phyloP scores from a whole-genome alignment of 1,139 yeast genomes.

The Magnusiomyces ingens region DNA sequence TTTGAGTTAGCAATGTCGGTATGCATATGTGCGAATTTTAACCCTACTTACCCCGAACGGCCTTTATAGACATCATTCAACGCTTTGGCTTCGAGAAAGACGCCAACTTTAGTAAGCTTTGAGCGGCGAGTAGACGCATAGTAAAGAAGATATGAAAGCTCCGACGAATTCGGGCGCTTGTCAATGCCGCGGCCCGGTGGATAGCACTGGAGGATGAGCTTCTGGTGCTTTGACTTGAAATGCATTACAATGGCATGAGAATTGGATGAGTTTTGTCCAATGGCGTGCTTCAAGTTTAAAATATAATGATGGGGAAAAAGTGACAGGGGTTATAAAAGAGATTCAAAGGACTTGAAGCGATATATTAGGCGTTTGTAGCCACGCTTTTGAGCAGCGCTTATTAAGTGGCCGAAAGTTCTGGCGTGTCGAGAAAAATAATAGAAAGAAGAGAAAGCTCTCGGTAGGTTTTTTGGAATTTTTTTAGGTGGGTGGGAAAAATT shows the following conservation, averaged over 20 bases:
- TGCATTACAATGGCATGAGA: slow-evolving; percentile 5
- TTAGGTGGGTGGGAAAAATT: too few relatives aligned
- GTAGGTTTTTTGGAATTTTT: too few relatives aligned
- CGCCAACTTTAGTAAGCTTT: slow-evolving; percentile 79
- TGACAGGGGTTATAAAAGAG: too few relatives aligned
- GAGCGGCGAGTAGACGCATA: slow-evolving; percentile 90
- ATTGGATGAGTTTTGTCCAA: neutral
- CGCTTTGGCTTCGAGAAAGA: slow-evolving; percentile 61
- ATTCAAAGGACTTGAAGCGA: too few relatives aligned
- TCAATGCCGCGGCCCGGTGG: slow-evolving; percentile 83
- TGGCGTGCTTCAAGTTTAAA: neutral
- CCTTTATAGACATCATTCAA: slow-evolving; percentile 52
- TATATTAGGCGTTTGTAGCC: too few relatives aligned
- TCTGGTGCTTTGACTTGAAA: slow-evolving; percentile 69
- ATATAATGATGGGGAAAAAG: too few relatives aligned
- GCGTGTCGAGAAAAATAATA: too few relatives aligned
- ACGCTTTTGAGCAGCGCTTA: too few relatives aligned
- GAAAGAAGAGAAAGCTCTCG: too few relatives aligned
- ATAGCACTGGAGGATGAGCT: slow-evolving; percentile 82
- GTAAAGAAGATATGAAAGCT: slow-evolving; percentile 76
- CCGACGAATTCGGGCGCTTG: slow-evolving; percentile 87
- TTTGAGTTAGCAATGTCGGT: neutral
- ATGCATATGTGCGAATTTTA: neutral
- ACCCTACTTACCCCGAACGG: slow-evolving; percentile 46
- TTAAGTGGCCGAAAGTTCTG: too few relatives aligned